Base-by-base conservation (phyloP, 352 stramenopile species). In the Pythium oligandrum region DNA sequence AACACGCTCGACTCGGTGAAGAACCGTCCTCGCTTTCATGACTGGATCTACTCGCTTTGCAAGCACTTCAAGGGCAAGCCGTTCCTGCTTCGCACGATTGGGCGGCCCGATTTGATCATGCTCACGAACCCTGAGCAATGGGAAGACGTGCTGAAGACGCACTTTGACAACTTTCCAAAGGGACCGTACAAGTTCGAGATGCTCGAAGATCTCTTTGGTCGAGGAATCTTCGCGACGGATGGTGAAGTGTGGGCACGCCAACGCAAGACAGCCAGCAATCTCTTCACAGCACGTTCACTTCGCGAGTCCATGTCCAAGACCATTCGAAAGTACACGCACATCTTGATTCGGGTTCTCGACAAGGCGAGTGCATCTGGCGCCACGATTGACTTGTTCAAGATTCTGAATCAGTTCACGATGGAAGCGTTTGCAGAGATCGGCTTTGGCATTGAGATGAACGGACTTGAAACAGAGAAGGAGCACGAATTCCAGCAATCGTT, bases 201-300 rank as follows among this genome's bases (percentile, higher is more conserved):
- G 12, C 66, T 83, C 17, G 59, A 60, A 26, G 68, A 90, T 44
- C 68, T 93, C 2, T 50, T 93, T 44, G 71, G 82, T 42, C 66
- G 78, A 26, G 79, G 79, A 42, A 90, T 93, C 58, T 82, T 92
- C 46, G 69, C 61, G 2, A 62, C 64, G 8, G 81, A 92, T 38
- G 75, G 76, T 0, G 52, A 71, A 31, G 60, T 51, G 33, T 93
- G 85, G 83, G 49, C 48, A 3, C 52, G 73, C 33, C 85, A 95
- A 54, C 76, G 81, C 58, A 91, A 93, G 62, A 84, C 63, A 1
- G 86, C 83, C 57, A 93, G 82, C 50, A 81, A 96, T 51, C 85
- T 97, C 34, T 91, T 96, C 50, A 84, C 75, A 17, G 70, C 70
- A 7, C 64, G 66, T 26, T 78, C 74, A 63, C 66, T 85, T 62